phyloP scores from a whole-genome alignment of 2,329 filamentous ascomycete genomes.

The Cylindrodendrum hubeiense region DNA sequence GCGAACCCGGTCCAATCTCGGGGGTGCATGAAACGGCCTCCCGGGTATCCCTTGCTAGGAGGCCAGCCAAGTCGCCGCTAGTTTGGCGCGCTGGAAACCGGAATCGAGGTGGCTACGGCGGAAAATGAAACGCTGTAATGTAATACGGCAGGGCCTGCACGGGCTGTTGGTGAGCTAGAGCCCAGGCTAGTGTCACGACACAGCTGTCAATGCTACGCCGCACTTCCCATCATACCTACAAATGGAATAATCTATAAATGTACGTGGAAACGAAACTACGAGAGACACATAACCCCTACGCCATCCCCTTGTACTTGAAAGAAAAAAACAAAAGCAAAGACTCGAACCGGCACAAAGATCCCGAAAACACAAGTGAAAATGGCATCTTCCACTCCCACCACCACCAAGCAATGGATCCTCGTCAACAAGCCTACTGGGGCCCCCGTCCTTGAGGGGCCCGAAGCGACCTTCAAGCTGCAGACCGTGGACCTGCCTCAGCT shows the following conservation, averaged over 20 bases:
- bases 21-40: not conserved
- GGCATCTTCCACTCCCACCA: slow-evolving; percentile 37
- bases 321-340: not conserved
- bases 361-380: slow-evolving; percentile 21
- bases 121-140: slow-evolving; percentile 10
- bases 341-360: not conserved
- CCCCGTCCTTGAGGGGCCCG: slow-evolving; percentile 41
- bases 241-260: slow-evolving; percentile 12
- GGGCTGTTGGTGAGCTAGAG: not conserved
- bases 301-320: slow-evolving; percentile 16
- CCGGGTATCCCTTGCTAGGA: slow-evolving; percentile 9
- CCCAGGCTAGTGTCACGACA: not conserved
- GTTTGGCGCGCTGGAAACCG: not conserved
- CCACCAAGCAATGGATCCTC: slow-evolving; percentile 49
- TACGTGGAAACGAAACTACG: slow-evolving; percentile 6
- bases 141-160: slow-evolving; percentile 16
- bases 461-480: slow-evolving; percentile 45
- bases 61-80: not conserved
- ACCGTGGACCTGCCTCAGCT: slow-evolving; percentile 40
- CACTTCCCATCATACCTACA: not conserved
- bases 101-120: not conserved
- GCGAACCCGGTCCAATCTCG: slow-evolving; percentile 11
- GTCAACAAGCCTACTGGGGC: slow-evolving; percentile 42
- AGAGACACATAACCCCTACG: slow-evolving; percentile 8
- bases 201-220: not conserved